phyloP scores from a whole-genome alignment of 352 stramenopile species.

The Phytophthora aleatoria region DNA sequence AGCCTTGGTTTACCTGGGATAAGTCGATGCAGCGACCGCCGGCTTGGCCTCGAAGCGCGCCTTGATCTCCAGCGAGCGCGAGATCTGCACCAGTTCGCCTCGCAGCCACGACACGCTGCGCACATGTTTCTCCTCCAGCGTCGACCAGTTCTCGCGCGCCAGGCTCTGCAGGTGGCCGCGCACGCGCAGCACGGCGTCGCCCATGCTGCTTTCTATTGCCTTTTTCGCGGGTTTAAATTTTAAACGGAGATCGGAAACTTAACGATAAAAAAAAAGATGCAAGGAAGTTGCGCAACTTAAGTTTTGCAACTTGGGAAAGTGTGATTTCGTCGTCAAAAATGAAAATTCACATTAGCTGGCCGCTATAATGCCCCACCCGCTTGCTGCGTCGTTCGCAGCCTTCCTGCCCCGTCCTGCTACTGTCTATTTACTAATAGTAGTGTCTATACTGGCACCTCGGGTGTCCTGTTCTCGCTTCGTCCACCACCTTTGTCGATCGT shows the following conservation, averaged over 20 bases:
- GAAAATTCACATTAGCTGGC: constrained; percentile 36
- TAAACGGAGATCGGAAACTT: constrained; percentile 7
- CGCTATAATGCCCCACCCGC: constrained; percentile 22
- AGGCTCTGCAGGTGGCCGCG: constrained; percentile 57
- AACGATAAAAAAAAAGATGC: not conserved
- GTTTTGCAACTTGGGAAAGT: not conserved
- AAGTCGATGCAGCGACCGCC: constrained; percentile 14
- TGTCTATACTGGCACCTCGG: constrained; percentile 36
- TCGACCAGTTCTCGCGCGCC: constrained; percentile 56
- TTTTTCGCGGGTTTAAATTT: constrained; percentile 34
- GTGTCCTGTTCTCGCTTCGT: constrained; percentile 18
- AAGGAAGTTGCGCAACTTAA: not conserved
- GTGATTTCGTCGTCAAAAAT: constrained; percentile 21
- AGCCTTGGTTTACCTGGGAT: constrained; percentile 17
- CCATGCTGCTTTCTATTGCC: constrained; percentile 37
- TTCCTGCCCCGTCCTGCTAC: constrained; percentile 19
- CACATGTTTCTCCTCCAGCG: constrained; percentile 51
- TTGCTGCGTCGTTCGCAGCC: constrained; percentile 10
- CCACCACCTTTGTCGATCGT: constrained; percentile 1
- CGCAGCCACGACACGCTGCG: constrained; percentile 55
- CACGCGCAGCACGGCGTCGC: constrained; percentile 70
- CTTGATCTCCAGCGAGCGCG: constrained; percentile 53
- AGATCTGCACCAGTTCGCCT: constrained; percentile 55
- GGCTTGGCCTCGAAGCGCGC: constrained; percentile 47
- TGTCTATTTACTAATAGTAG: constrained; percentile 47